Percentiles rank a stretch among this genome's conserved stretches.
Conservation (phyloP, 305 asterid genomes). For the Solanum hybrid region DNA sequence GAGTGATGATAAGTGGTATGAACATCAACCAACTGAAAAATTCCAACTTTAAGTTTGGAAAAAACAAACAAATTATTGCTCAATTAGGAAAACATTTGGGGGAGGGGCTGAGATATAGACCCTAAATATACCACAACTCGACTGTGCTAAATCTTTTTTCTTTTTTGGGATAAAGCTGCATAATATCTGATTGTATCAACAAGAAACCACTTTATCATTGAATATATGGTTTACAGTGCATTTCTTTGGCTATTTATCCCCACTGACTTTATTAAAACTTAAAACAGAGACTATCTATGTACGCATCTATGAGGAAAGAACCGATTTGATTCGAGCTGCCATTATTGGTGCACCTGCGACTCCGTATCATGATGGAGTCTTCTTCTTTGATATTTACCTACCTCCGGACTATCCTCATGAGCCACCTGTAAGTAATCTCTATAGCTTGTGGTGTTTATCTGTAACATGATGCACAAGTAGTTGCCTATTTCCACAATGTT, state of each 20-base stretch:
- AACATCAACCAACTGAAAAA: not conserved
- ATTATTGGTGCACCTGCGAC: slow-evolving; percentile 70
- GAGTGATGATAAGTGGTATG: not conserved
- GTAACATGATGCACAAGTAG: not conserved
- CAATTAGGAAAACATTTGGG: not conserved
- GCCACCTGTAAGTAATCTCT: slow-evolving; percentile 71
- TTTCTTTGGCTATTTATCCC: not conserved
- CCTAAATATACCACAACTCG: not conserved
- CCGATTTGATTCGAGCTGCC: slow-evolving; percentile 73
- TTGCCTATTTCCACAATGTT: not conserved
- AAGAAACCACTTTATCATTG: not conserved
- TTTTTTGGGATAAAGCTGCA: not conserved
- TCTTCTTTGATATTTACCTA: slow-evolving; percentile 77
- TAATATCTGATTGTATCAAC: not conserved
- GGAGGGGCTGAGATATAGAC: not conserved
- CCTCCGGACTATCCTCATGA: slow-evolving; percentile 76
- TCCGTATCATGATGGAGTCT: slow-evolving; percentile 88
- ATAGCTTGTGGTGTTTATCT: not conserved
- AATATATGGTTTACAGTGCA: not conserved
- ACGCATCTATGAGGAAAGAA: slow-evolving; percentile 72
- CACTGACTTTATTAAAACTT: not conserved
- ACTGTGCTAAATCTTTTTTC: not conserved
- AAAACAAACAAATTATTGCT: not conserved
- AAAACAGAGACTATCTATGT: slow-evolving; percentile 62
- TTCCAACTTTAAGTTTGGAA: not conserved